Base-by-base conservation (phyloP, 805 yeast genomes). In the Yarrowia osloensis region DNA sequence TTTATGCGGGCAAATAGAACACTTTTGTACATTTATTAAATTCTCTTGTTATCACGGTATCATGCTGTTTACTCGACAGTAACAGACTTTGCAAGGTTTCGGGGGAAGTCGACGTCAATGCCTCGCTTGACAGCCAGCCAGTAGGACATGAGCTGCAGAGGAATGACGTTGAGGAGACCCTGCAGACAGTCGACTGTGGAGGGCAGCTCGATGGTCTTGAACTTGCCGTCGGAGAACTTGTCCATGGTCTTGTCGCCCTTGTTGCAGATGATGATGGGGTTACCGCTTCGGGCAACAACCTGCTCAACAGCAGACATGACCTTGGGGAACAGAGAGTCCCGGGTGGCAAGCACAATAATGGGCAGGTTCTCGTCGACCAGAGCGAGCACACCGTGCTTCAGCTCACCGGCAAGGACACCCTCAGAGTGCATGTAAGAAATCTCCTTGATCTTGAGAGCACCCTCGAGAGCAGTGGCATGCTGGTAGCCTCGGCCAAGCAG, bases 351-450 rank as follows among this genome's bases (percentile, higher is more conserved):
- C 3, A 96, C 97, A 78, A 95, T 89, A 72, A 95, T 91, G 69
- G 99, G 99, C 76, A 95, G 82, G 70, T 88, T 83, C 73, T 90
- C 96, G 79, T 95, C 99, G 69, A 95, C 98, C 69, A 95, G 84
- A 8, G 99, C 99, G 74, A 95, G 85, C 35, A 91, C 97, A 80
- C 99, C 99, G 77, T 95, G 99, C 79, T 95, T 95, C 80, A 95
- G 86, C 81, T 95, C 99, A 78, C 99, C 99, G 24, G 99, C 99
- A 71, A 95, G 86, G 66, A 95, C 97, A 82, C 99, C 99, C 81
- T 95, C 99, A 22, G 98, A 91, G 78, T 95, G 99, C 91, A 95
- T 95, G 79, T 95, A 95, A 2, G 98, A 94, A 70, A 95, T 95
- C 80, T 95, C 99, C 81, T 95, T 95, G 77, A 95, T 94, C 81